Percentiles rank a stretch among this genome's conserved stretches.
Evolutionary conservation across 2,329 filamentous ascomycete species (phyloP).

Genomic region (Aspergillus cejpii): DNA sequence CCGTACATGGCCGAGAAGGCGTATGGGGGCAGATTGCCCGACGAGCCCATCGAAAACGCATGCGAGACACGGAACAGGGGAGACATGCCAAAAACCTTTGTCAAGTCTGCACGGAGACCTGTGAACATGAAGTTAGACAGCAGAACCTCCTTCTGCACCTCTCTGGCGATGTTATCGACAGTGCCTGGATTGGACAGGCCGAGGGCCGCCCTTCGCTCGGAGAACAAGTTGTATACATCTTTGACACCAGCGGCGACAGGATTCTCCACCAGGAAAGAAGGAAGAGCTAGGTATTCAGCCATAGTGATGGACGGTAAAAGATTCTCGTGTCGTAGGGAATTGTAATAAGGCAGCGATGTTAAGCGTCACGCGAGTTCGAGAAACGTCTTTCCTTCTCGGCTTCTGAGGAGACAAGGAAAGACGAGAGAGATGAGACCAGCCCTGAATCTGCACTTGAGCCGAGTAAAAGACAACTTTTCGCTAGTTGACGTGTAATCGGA

Average conservation of each 20-base stretch:
- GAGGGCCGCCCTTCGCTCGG: slow-evolving; percentile 76
- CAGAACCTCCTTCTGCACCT: slow-evolving; percentile 94
- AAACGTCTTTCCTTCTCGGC: slow-evolving; percentile 21
- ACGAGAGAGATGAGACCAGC: slow-evolving; percentile 27
- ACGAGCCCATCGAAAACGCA: slow-evolving; percentile 85
- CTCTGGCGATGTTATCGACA: slow-evolving; percentile 79
- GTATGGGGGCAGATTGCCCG: slow-evolving; percentile 80
- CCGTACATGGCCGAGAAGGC: slow-evolving; percentile 91
- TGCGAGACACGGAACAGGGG: slow-evolving; percentile 97
- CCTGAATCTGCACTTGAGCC: slow-evolving; percentile 19
- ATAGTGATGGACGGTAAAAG: slow-evolving; percentile 27
- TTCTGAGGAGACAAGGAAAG: slow-evolving; percentile 18
- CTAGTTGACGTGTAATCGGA: slow-evolving; percentile 9
- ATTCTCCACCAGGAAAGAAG: slow-evolving; percentile 67
- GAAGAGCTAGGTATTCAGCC: slow-evolving; percentile 43
- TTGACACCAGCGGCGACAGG: slow-evolving; percentile 61
- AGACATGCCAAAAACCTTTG: slow-evolving; percentile 88
- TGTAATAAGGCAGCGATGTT: slow-evolving; percentile 9
- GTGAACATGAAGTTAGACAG: slow-evolving; percentile 96
- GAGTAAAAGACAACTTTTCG: slow-evolving; percentile 16
- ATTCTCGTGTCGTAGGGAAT: slow-evolving; percentile 8
- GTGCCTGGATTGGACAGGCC: slow-evolving; percentile 88
- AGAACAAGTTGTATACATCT: slow-evolving; percentile 75
- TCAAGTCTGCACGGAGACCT: slow-evolving; percentile 89
- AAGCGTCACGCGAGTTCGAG: slow-evolving; percentile 23